Evolutionary conservation across 2,329 filamentous ascomycete species (phyloP), one percentile per base, ranked within the genome.

Genomic region (Fusarium sambucinum): DNA sequence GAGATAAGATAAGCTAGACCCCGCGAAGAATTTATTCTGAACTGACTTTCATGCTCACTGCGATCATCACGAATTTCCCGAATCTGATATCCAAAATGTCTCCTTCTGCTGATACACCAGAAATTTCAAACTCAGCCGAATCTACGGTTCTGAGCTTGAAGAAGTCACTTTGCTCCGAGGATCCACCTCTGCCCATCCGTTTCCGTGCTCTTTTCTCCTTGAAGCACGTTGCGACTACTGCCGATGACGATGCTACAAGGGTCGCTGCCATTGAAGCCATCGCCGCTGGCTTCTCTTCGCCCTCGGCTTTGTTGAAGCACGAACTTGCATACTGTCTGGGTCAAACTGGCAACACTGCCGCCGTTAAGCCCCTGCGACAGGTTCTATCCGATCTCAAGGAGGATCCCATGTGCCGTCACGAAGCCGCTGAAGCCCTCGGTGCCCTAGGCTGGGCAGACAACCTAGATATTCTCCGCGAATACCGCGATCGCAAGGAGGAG

Each of bases 201-300:
- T 99, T 98, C 82, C 93, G 96, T 74, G 95, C 96, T 42, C 92
- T 99, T 73, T 99, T 99, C 84, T 97, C 95, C 19, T 89, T 99
- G 63, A 99, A 99, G 83, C 92, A 98, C 79, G 84, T 98, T 63
- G 95, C 96, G 47, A 90, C 87, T 60, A 87, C 90, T 69, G 79
- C 82, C 19, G 82, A 89, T 10, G 88, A 89, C 41, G 87, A 91
- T 19, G 89, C 90, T 71, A 77, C 80, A 32, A 80, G 83, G 32
- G 64, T 76, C 48, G 83, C 83, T 12, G 87, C 89, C 50, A 87
- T 91, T 71, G 85, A 90, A 58, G 94, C 96, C 41, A 99, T 99
- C 73, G 94, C 95, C 4, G 93, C 94, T 10, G 95, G 86, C 3
- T 96, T 99, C 73, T 75, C 84, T 0, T 97, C 95, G 5, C 90